Evolutionary conservation across 805 yeast genomes (phyloP).

Genomic region (Nakazawaea populi): DNA sequence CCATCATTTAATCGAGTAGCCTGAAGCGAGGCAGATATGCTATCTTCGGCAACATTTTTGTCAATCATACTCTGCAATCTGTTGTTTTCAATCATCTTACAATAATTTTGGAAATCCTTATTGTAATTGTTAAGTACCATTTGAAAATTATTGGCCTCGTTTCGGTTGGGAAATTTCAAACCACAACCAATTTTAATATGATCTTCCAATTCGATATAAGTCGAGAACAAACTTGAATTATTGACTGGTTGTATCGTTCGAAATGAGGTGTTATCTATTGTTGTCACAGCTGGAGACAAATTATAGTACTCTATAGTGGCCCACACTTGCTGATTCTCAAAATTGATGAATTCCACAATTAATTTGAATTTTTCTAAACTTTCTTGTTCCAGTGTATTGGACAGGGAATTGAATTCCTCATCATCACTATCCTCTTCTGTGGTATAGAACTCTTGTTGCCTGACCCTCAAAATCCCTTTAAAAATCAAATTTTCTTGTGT

Average conservation of each 20-base stretch:
- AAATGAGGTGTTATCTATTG: constrained; percentile 4
- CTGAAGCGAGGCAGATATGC: background rate
- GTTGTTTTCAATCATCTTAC: constrained; percentile 3
- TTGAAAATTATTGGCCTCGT: constrained; percentile 5
- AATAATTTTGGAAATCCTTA: constrained; percentile 6
- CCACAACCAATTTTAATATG: constrained; percentile 7
- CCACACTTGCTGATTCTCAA: constrained; percentile 2
- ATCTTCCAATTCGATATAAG: background rate
- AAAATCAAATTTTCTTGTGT: constrained; percentile 4
- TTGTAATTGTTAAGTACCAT: constrained; percentile 1
- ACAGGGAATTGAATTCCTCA: background rate
- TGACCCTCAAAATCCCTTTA: constrained; percentile 6
- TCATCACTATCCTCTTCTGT: constrained; percentile 5
- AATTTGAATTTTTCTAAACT: constrained; percentile 1
- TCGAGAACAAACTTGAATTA: constrained; percentile 3
- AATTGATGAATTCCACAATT: constrained; percentile 3
- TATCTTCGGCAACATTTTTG: background rate
- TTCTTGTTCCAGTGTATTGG: background rate
- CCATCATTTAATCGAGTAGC: background rate
- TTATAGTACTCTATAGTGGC: background rate
- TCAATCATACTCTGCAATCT: background rate
- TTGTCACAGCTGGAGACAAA: constrained; percentile 6
- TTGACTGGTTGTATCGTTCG: constrained; percentile 6
- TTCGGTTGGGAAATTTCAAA: constrained; percentile 8
- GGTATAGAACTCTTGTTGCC: constrained; percentile 2